These are phyloP conservation scores for Aspergillus thermomutatus DNA, from an alignment of 2,329 filamentous ascomycete genomes.

Conservation along the genomic window DNA sequence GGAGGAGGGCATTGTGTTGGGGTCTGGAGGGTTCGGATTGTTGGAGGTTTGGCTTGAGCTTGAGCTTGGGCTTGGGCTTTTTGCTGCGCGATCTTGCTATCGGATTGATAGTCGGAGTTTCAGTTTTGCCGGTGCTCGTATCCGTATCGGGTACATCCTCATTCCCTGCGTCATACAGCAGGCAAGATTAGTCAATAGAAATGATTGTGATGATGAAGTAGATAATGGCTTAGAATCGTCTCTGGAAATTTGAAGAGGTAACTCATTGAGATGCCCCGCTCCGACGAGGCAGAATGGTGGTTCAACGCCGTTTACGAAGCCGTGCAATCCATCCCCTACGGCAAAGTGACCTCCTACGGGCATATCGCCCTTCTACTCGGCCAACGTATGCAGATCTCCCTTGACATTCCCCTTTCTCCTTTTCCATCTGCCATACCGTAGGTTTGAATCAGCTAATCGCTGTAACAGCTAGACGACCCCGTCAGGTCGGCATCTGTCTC, in stretches of 20 bases:
- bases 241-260: background rate
- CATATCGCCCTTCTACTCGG: conserved; percentile 62
- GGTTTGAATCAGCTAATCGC: background rate
- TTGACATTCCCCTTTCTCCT: conserved; percentile 64
- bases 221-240: background rate
- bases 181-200: background rate
- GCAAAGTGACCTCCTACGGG: conserved; percentile 83
- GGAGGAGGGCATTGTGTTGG: conserved; percentile 45
- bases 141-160: too few relatives aligned
- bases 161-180: background rate
- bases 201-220: background rate
- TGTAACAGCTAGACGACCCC: conserved; percentile 61
- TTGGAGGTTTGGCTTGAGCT: background rate
- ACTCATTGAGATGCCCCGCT: conserved; percentile 36
- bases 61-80: background rate
- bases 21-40: background rate
- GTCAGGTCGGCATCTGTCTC: conserved; percentile 86
- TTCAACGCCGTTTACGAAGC: conserved; percentile 71
- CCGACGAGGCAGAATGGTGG: conserved; percentile 49
- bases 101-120: background rate
- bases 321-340: conserved; percentile 77
- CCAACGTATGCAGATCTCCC: conserved; percentile 53
- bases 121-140: background rate
- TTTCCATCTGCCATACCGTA: background rate
- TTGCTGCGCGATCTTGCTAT: background rate